These are phyloP conservation scores for Gardenia jasminoides DNA, from an alignment of 257 asterid genomes.

Conservation along the genomic window DNA sequence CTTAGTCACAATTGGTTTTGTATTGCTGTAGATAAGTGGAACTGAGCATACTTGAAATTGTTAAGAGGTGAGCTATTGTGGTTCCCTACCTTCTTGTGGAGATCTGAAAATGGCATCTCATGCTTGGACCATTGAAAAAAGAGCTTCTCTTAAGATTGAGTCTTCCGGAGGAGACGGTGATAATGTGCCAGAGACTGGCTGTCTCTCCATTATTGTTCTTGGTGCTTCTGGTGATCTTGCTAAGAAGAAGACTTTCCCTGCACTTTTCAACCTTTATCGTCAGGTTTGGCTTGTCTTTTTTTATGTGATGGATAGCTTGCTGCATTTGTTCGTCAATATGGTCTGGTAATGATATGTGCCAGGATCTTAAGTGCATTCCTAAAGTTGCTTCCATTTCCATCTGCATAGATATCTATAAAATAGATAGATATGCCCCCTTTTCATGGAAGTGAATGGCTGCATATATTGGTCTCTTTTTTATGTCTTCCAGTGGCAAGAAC, in stretches of 20 bases:
- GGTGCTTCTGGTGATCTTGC: slow-evolving; percentile 99
- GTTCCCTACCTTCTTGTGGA: background rate
- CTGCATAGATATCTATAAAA: background rate
- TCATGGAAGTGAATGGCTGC: background rate
- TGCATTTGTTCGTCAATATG: background rate
- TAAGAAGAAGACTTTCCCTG: slow-evolving; percentile 97
- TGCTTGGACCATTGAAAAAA: slow-evolving; percentile 64
- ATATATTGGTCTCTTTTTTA: background rate
- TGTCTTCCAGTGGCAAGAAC: background rate
- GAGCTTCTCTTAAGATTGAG: slow-evolving; percentile 45
- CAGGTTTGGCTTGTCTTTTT: slow-evolving; percentile 47
- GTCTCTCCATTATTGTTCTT: slow-evolving; percentile 82
- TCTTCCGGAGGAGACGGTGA: slow-evolving; percentile 48
- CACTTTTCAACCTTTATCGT: slow-evolving; percentile 87
- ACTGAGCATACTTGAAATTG: slow-evolving; percentile 1
- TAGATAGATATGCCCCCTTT: background rate
- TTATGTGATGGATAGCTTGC: background rate
- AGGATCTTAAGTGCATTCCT: background rate
- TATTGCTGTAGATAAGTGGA: slow-evolving; percentile 6
- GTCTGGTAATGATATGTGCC: background rate
- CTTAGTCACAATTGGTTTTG: background rate
- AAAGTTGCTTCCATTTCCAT: background rate
- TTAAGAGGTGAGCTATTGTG: background rate
- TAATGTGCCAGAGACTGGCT: slow-evolving; percentile 62
- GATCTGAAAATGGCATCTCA: slow-evolving; percentile 38